Base-by-base conservation (phyloP, 305 asterid genomes). In the Solanum hybrid region DNA sequence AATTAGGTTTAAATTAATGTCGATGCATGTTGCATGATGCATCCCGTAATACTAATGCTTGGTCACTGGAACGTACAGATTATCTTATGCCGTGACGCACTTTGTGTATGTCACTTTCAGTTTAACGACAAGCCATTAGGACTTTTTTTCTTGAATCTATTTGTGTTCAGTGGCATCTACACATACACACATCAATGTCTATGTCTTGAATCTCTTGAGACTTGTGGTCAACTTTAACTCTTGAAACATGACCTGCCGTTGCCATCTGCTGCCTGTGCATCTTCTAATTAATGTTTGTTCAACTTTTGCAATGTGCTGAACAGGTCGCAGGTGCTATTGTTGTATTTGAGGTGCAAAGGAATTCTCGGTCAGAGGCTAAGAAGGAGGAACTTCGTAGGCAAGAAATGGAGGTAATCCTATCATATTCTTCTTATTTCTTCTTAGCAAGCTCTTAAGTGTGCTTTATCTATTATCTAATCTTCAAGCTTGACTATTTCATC, bases 261-360 rank as follows among this genome's bases (percentile, higher is more conserved):
- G 31, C 87, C 72, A 82, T 40, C 72, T 27, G 34, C 87, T 40
- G 35, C 71, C 13, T 26, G 37, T 42, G 86, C 69, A 17, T 82
- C 87, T 82, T 82, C 73, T 51, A 84, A 51, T 13, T 86, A 86
- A 86, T 32, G 38, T 87, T 76, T 87, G 69, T 56, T 51, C 42
- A 78, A 88, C 78, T 51, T 88, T 24, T 78, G 35, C 38, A 34
- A 37, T 10, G 71, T 89, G 60, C 86, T 85, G 45, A 79, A 86
- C 85, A 96, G 99, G 99, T 97, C 82, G 99, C 94, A 89, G 99
- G 94, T 66, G 98, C 93, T 92, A 98, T 95, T 37, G 91, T 96
- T 89, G 90, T 89, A 81, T 95, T 97, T 93, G 99, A 97, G 95
- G 95, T 93, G 93, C 99, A 97, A 91, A 94, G 99, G 94, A 95